These are phyloP conservation scores for Venturia nashicola DNA, from an alignment of 2,329 filamentous ascomycete species.

Conservation along the genomic window DNA sequence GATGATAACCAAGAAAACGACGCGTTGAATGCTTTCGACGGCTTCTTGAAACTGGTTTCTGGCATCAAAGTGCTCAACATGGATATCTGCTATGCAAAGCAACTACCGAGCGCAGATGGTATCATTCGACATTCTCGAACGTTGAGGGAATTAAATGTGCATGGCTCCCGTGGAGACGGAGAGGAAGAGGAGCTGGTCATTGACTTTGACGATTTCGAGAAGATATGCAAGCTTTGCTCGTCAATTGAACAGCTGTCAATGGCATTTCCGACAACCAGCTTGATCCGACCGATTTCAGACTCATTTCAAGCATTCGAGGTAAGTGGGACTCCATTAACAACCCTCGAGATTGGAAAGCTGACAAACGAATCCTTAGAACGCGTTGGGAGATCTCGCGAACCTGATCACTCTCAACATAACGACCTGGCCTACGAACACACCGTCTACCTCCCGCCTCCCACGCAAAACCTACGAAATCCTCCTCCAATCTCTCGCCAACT, in stretches of 20 bases:
- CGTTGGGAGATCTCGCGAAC: slow-evolving; percentile 24
- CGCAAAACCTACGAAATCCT: slow-evolving; percentile 33
- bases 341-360: not conserved
- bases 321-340: slow-evolving; percentile 9
- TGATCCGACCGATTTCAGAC: slow-evolving; percentile 28
- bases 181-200: slow-evolving; percentile 34
- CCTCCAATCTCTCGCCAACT: slow-evolving; percentile 27
- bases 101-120: slow-evolving; percentile 28
- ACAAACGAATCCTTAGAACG: slow-evolving; percentile 17
- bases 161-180: slow-evolving; percentile 24
- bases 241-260: slow-evolving; percentile 33
- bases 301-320: slow-evolving; percentile 32
- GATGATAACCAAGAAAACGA: slow-evolving; percentile 36
- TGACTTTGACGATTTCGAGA: slow-evolving; percentile 29
- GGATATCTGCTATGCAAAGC: slow-evolving; percentile 30
- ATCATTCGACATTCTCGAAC: slow-evolving; percentile 35
- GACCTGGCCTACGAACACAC: slow-evolving; percentile 34
- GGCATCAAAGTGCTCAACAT: slow-evolving; percentile 32
- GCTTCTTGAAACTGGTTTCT: slow-evolving; percentile 33
- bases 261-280: slow-evolving; percentile 33
- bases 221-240: slow-evolving; percentile 32
- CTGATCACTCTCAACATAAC: slow-evolving; percentile 36
- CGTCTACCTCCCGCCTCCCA: slow-evolving; percentile 27
- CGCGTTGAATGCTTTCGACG: slow-evolving; percentile 32
- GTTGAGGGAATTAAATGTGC: slow-evolving; percentile 31